Evolutionary conservation across 495 filamentous ascomycete species (phyloP).

Genomic region (Penicillium herquei): DNA sequence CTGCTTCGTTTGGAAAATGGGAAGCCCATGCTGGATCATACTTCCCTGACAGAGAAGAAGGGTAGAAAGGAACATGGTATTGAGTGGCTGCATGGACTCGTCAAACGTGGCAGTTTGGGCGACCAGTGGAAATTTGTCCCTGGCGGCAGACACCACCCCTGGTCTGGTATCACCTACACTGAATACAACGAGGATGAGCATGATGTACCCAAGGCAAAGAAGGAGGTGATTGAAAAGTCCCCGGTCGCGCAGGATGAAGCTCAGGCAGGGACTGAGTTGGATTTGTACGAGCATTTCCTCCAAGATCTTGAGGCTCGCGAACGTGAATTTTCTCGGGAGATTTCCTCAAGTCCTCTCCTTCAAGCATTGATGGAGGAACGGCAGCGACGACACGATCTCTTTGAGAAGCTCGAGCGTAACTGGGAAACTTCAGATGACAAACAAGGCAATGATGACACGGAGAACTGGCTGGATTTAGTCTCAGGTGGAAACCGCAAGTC

Average conservation of each 20-base stretch:
- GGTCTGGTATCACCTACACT: slow-evolving; percentile 27
- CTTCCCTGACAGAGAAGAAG: slow-evolving; percentile 17
- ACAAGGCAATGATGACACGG: slow-evolving; percentile 21
- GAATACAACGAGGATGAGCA: slow-evolving; percentile 10
- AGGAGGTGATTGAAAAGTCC: not conserved
- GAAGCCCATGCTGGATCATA: slow-evolving; percentile 41
- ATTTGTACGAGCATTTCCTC: slow-evolving; percentile 47
- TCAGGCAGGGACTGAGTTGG: slow-evolving; percentile 36
- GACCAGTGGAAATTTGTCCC: slow-evolving; percentile 34
- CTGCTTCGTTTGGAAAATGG: slow-evolving; percentile 50
- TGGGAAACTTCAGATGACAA: slow-evolving; percentile 4
- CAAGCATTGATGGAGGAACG: slow-evolving; percentile 35
- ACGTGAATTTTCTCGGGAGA: slow-evolving; percentile 25
- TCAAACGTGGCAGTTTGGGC: slow-evolving; percentile 41
- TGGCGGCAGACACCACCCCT: slow-evolving; percentile 18
- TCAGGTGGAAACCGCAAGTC: slow-evolving; percentile 32
- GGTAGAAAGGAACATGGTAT: slow-evolving; percentile 21
- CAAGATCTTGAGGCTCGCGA: slow-evolving; percentile 37
- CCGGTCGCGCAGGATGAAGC: not conserved
- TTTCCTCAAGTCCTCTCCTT: slow-evolving; percentile 33
- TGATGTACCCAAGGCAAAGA: not conserved
- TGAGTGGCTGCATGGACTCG: slow-evolving; percentile 38
- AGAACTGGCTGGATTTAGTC: slow-evolving; percentile 33
- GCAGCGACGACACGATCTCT: slow-evolving; percentile 17
- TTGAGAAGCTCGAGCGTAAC: not conserved